Conservation (phyloP, 169 alveolate species). For the Babesia bovis region DNA sequence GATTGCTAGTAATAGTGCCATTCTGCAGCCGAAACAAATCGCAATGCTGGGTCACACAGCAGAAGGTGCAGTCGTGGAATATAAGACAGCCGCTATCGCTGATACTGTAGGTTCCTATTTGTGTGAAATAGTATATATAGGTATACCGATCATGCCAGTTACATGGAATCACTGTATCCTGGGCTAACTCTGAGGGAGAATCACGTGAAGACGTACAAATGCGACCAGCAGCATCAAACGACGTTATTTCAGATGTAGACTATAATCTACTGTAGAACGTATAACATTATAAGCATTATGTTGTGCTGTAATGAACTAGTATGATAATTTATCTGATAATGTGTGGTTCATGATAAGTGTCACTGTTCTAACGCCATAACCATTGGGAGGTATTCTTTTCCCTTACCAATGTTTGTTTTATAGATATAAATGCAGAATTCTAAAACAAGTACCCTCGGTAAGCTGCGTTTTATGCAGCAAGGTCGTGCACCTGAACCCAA, state of each 20-base stretch:
- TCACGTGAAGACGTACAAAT: background rate
- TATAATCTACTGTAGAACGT: conserved; percentile 28
- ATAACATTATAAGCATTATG: no score
- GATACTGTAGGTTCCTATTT: conserved; percentile 26
- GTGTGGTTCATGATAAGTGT: no score
- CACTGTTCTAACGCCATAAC: no score
- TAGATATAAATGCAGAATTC: conserved; percentile 11
- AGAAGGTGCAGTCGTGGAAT: conserved; percentile 52
- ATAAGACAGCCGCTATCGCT: conserved; percentile 22
- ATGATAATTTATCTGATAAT: no score
- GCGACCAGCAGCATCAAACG: no score
- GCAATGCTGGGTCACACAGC: conserved; percentile 60
- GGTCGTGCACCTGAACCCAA: conserved; percentile 15
- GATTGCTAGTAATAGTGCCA: conserved; percentile 42
- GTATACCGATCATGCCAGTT: conserved; percentile 54
- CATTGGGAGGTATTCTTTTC: no score
- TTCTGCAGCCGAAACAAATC: conserved; percentile 59
- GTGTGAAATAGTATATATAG: conserved; percentile 1
- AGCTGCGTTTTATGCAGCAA: conserved; percentile 64
- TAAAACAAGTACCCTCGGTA: conserved; percentile 15
- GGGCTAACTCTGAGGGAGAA: conserved; percentile 22
- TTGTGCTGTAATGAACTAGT: no score
- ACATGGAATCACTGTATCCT: conserved; percentile 45
- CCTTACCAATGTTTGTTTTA: no score
- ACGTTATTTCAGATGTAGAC: conserved; percentile 2